Conservation (phyloP, 2,329 filamentous ascomycete genomes). For the Beauveria asiatica region DNA sequence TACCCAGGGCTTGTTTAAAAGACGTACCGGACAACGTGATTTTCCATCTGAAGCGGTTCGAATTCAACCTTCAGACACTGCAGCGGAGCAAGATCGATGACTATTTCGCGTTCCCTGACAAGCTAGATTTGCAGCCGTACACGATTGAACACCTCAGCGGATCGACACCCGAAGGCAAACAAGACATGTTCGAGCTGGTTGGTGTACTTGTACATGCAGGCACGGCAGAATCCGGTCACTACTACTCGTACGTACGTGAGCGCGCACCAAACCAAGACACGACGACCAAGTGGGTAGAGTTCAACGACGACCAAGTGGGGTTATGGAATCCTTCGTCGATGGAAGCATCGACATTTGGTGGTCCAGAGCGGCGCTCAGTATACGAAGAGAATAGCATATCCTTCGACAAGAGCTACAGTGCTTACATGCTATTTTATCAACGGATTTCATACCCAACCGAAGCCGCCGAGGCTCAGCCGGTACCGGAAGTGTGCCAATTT, state of each 20-base stretch:
- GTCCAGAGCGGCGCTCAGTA: slow-evolving; percentile 45
- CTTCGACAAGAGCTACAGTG: slow-evolving; percentile 69
- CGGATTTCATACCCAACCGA: slow-evolving; percentile 56
- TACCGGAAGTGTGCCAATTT: not conserved
- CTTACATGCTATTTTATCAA: slow-evolving; percentile 98
- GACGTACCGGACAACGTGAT: slow-evolving; percentile 90
- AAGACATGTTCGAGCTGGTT: slow-evolving; percentile 87
- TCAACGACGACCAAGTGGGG: slow-evolving; percentile 82
- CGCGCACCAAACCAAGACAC: slow-evolving; percentile 45
- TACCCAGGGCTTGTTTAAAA: slow-evolving; percentile 72
- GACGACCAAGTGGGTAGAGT: slow-evolving; percentile 67
- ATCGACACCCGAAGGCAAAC: slow-evolving; percentile 41
- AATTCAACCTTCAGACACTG: slow-evolving; percentile 69
- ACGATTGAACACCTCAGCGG: slow-evolving; percentile 77
- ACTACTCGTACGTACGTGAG: slow-evolving; percentile 91
- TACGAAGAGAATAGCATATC: slow-evolving; percentile 36
- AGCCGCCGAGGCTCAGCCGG: not conserved
- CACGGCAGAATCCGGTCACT: slow-evolving; percentile 89
- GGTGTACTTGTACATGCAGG: slow-evolving; percentile 90
- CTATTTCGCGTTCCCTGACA: slow-evolving; percentile 76
- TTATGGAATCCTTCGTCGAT: slow-evolving; percentile 67
- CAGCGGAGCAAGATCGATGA: slow-evolving; percentile 92
- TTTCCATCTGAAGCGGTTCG: slow-evolving; percentile 85
- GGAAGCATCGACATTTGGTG: slow-evolving; percentile 73
- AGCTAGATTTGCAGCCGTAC: slow-evolving; percentile 82